Evolutionary conservation across 1,284 basidiomycete genomes (phyloP), one percentile per base, ranked within the genome.

Genomic region (Sporisorium sorghi): DNA sequence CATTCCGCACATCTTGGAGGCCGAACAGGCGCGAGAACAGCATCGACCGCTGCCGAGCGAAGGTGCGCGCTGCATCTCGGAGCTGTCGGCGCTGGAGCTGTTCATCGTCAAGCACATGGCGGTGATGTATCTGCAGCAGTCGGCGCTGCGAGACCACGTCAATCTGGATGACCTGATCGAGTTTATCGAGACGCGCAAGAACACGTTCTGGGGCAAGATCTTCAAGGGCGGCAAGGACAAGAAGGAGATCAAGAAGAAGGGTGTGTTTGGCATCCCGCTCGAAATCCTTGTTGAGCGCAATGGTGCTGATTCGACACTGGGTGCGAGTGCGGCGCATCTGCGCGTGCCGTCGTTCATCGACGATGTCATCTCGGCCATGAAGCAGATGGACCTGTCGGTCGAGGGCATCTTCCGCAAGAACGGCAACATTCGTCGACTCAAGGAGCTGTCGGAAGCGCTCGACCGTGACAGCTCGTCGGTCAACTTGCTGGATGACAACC

Each of bases 371-470:
- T 96, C 93, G 57, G 94, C 97, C 3, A 98, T 99, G 96, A 89
- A 92, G 83, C 95, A 98, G 86, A 98, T 98, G 96, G 96, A 99
- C 86, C 93, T 99, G 91, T 97, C 96, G 5, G 89, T 99, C 39
- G 97, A 99, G 86, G 96, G 96, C 66, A 97, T 99, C 72, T 99
- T 99, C 89, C 90, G 96, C 57, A 95, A 97, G 87, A 98, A 97
- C 84, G 96, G 96, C 60, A 98, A 99, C 84, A 98, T 99, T 81
- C 90, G 94, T 55, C 89, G 93, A 60, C 87, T 98, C 65, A 94
- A 93, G 83, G 92, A 94, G 77, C 87, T 97, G 28, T 91, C 91
- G 4, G 96, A 99, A 71, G 90, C 92, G 17, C 91, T 99, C 57
- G 97, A 99, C 85, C 91, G 93, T 33, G 96, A 99, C 85, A 90